phyloP scores from a whole-genome alignment of 805 yeast species.

The Sugiyamaella mastotermitis region DNA sequence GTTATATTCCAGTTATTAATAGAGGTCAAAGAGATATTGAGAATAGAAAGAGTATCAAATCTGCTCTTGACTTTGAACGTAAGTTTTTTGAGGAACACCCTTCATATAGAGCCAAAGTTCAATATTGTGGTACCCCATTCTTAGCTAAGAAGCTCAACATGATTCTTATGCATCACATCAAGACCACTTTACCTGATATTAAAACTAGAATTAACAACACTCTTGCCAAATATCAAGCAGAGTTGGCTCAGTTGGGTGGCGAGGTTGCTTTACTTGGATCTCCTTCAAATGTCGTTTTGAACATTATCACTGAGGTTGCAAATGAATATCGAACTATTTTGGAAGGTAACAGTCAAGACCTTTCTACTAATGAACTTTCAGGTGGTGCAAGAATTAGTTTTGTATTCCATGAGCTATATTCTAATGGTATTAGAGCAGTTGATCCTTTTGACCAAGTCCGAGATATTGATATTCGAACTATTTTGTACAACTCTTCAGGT shows the following conservation, averaged over 20 bases:
- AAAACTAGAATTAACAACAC: conserved; percentile 84
- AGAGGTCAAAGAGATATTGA: conserved; percentile 98
- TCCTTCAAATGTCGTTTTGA: conserved; percentile 82
- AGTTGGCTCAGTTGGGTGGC: conserved; percentile 74
- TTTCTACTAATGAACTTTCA: conserved; percentile 81
- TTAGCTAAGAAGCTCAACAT: conserved; percentile 87
- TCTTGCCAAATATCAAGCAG: conserved; percentile 75
- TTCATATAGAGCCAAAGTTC: conserved; percentile 86
- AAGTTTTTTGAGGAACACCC: conserved; percentile 83
- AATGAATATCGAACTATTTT: conserved; percentile 86
- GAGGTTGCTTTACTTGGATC: conserved; percentile 66
- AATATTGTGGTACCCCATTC: conserved; percentile 97
- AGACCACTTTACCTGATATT: conserved; percentile 84
- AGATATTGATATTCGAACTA: conserved; percentile 93
- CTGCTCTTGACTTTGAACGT: conserved; percentile 77
- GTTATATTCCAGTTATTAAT: conserved; percentile 94
- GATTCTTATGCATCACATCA: conserved; percentile 83
- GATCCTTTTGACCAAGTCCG: conserved; percentile 97
- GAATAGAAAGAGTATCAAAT: conserved; percentile 75
- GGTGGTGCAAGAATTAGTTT: conserved; percentile 98
- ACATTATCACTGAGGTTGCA: conserved; percentile 86
- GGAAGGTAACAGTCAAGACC: conserved; percentile 88
- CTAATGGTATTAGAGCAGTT: conserved; percentile 83
- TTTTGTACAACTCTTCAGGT: conserved; percentile 94
- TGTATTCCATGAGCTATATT: conserved; percentile 93